Evolutionary conservation across 2,329 filamentous ascomycete genomes (phyloP).

Genomic region (Sarocladiaceae sp.): DNA sequence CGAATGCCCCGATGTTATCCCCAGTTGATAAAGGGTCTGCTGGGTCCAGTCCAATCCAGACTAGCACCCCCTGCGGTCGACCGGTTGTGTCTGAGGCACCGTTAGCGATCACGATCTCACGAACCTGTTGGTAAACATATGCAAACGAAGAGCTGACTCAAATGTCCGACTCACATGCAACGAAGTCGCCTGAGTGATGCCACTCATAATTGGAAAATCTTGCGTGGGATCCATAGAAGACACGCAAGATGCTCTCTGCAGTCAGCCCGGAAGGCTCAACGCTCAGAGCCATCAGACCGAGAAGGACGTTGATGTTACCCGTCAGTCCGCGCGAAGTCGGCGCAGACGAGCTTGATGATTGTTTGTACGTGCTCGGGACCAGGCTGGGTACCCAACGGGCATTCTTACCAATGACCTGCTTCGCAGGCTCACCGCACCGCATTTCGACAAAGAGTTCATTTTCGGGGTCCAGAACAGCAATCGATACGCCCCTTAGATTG

Average conservation of each 20-base stretch:
- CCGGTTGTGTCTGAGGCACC: constrained; percentile 12
- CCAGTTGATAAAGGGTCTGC: constrained; percentile 24
- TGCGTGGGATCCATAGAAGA: constrained; percentile 20
- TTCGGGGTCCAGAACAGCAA: constrained; percentile 19
- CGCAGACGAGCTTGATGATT: neutral
- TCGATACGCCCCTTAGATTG: constrained; percentile 21
- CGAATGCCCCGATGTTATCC: constrained; percentile 20
- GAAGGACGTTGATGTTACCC: constrained; percentile 32
- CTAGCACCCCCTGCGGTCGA: constrained; percentile 27
- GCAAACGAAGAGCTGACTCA: neutral
- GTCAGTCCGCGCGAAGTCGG: constrained; percentile 27
- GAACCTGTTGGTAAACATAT: neutral
- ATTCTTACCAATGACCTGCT: constrained; percentile 25
- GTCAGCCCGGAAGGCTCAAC: constrained; percentile 9
- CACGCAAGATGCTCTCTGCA: constrained; percentile 11
- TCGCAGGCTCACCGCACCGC: constrained; percentile 14
- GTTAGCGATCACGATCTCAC: neutral
- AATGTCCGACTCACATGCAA: constrained; percentile 21
- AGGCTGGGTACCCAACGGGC: constrained; percentile 35
- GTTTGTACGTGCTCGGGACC: constrained; percentile 27
- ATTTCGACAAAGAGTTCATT: constrained; percentile 2
- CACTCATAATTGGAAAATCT: constrained; percentile 23
- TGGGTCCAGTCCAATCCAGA: constrained; percentile 28
- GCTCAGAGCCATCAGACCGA: constrained; percentile 35
- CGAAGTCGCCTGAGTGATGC: constrained; percentile 16